Evolutionary conservation across 306 rosid genomes (phyloP), one percentile per base, ranked within the genome.

Genomic region (Phaseolus lunatus): DNA sequence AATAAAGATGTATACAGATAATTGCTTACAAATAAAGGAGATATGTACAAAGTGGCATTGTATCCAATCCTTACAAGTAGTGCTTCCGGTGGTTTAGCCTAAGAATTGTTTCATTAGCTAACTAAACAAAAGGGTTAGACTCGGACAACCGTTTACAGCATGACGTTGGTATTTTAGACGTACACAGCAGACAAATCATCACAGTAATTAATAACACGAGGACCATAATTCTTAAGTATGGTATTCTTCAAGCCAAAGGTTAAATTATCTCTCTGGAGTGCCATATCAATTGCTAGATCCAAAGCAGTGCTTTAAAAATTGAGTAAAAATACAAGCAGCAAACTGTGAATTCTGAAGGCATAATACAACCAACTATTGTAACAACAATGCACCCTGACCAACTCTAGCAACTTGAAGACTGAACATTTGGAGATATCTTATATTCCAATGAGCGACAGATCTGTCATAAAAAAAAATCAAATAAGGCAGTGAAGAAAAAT

Each of bases 341-440:
- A 52, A 64, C 72, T 65, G 74, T 9, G 31, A 70, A 27, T 27
- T 53, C 75, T 7, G 63, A 75, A 35, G 65, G 35, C 69, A 77
- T 59, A 54, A 72, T 24, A 68, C 26, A 12, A 39, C 67, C 47
- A 69, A 70, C 76, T 49, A 48, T 70, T 83, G 63, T 58, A 58
- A 64, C 85, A 50, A 75, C 61, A 75, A 26, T 44, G 76, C 68
- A 73, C 66, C 57, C 56, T 45, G 67, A 69, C 63, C 81, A 84
- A 45, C 71, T 58, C 80, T 53, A 52, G 76, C 82, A 72, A 80
- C 72, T 50, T 59, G 80, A 75, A 80, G 86, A 75, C 39, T 67
- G 70, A 75, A 54, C 48, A 75, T 35, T 47, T n/a, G 72, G 68
- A 75, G 29, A 68, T 57, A 22, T 49, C 75, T 80, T 74, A 64